phyloP scores from a whole-genome alignment of 2,329 filamentous ascomycete species.

The Colletotrichum echinochloae region DNA sequence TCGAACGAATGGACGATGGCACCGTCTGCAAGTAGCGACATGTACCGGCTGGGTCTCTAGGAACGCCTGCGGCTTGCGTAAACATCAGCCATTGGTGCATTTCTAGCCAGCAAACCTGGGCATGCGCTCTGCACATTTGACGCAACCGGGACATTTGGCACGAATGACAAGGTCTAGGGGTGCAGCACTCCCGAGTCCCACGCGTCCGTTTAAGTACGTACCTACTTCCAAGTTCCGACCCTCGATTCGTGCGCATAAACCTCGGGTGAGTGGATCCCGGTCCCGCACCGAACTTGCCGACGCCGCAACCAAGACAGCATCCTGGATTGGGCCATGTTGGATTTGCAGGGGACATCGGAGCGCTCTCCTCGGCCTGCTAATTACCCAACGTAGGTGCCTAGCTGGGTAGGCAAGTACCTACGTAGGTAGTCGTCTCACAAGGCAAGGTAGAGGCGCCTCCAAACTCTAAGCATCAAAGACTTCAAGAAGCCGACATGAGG shows the following conservation, averaged over 20 bases:
- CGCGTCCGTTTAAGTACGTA: background rate
- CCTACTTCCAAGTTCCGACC: conserved; percentile 12
- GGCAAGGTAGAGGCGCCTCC: conserved; percentile 4
- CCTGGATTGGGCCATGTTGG: conserved; percentile 2
- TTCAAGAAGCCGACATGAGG: background rate
- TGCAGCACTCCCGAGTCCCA: background rate
- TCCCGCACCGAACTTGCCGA: conserved; percentile 36
- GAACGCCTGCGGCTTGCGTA: background rate
- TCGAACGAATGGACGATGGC: background rate
- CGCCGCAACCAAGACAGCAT: background rate
- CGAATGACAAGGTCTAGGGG: conserved; percentile 17
- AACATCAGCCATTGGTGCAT: background rate
- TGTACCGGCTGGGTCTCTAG: background rate
- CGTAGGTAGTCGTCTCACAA: background rate
- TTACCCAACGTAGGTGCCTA: background rate
- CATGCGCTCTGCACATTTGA: conserved; percentile 8
- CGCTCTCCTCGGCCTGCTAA: background rate
- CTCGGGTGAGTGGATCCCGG: conserved; percentile 35
- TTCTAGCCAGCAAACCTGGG: background rate
- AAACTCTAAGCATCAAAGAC: background rate
- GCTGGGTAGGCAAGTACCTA: background rate
- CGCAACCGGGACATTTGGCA: conserved; percentile 13
- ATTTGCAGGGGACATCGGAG: background rate
- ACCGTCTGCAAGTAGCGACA: background rate
- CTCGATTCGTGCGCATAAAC: conserved; percentile 37